Evolutionary conservation across 2,329 filamentous ascomycete species (phyloP), one percentile per base, ranked within the genome.

Genomic region (Fusarium piperis): DNA sequence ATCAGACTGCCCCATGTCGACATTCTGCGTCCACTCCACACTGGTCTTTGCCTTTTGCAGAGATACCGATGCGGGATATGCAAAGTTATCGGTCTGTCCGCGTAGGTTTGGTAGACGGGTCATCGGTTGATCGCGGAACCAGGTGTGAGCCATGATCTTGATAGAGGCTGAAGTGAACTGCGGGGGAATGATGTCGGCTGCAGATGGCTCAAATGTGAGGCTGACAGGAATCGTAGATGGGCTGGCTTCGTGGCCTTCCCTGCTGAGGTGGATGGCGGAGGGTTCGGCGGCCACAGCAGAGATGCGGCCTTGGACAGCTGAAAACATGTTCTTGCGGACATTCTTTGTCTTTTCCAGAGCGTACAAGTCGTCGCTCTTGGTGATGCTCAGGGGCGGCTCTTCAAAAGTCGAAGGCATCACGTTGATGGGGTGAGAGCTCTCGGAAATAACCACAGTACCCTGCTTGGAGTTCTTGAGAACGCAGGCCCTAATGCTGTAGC

Each of bases 101-200:
- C 74, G 71, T 1, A 67, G 28, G 10, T 73, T 76, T 26, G 73
- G 74, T 1, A 74, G 32, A 15, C 30, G 61, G 16, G 55, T 39
- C 67, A 67, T 74, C 0, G 74, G 73, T 1, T 64, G 55, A 7
- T 73, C 70, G 6, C 71, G 73, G 60, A 74, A 76, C 73, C 73
- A 76, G 2, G 74, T 76, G 15, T 76, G 70, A 0, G 71, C 11
- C 5, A 70, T 63, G 2, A 76, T 39, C 28, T 71, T 73, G 20
- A 70, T 44, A 0, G 69, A 60, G 0, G 63, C 59, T 7, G 44
- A 68, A 2, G 36, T 59, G 10, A 76, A 57, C 23, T 71, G 68
- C 4, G 72, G 73, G 7, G 70, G 74, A 15, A 56, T 48, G 15
- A 64, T 35, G 16, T 65, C 61, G 13, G 62, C 48, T 1, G 69